A percentile compares a stretch with the other conserved stretches of the same genome.
Conservation (phyloP, 345 rosid species). For the Mangifera indica region DNA sequence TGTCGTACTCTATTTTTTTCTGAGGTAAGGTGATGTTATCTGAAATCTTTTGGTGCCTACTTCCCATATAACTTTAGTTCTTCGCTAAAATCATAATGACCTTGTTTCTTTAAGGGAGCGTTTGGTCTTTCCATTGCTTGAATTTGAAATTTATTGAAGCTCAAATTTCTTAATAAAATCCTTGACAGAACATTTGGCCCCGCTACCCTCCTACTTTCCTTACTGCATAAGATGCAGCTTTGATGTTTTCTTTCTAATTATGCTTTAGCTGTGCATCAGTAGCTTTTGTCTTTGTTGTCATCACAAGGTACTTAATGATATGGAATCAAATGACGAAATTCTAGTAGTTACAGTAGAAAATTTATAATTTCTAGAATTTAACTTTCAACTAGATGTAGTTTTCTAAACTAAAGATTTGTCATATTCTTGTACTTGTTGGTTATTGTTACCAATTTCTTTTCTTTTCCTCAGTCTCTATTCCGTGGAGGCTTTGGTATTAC, state of each 20-base stretch:
- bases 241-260: neutral
- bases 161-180: neutral
- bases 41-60: neutral
- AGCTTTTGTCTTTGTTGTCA: neutral
- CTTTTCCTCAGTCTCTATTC: no score
- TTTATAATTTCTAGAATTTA: no score
- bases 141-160: neutral
- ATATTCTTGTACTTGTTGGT: no score
- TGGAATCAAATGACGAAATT: neutral
- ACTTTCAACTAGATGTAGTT: no score
- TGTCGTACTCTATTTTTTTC: neutral
- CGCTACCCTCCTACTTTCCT: neutral
- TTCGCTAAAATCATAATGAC: neutral
- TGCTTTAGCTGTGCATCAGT: neutral
- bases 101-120: neutral
- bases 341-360: no score
- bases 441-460: no score
- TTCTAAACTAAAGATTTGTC: no score
- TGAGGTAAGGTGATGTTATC: conserved; percentile 15
- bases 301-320: neutral
- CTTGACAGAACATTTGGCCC: neutral
- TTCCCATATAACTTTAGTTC: neutral
- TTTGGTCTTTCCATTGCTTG: neutral
- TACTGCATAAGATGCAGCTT: neutral
- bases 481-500: no score